Conservation (phyloP, 441 rosid species). For the Arabidopsis lyrata region DNA sequence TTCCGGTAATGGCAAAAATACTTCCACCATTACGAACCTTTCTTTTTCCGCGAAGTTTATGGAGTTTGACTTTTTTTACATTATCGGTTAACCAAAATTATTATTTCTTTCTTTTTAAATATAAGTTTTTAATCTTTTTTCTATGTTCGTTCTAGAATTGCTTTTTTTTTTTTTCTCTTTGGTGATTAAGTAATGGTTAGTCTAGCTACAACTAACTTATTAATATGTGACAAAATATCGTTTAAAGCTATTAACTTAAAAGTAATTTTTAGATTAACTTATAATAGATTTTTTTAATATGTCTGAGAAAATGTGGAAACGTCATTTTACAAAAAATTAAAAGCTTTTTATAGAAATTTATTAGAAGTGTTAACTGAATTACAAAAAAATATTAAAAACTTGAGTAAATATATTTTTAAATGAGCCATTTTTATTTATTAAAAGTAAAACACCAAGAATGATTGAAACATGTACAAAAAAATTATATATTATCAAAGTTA, state of each 20-base stretch:
- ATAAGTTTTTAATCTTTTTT: neutral
- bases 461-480: neutral
- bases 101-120: neutral
- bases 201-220: neutral
- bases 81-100: slow-evolving; percentile 24
- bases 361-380: too few relatives aligned
- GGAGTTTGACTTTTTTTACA: slow-evolving; percentile 42
- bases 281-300: neutral
- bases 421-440: neutral
- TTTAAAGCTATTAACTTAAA: neutral
- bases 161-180: neutral
- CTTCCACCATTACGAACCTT: slow-evolving; percentile 37
- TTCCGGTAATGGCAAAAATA: slow-evolving; percentile 26
- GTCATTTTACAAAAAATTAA: neutral
- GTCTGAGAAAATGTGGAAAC: neutral
- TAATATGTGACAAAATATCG: neutral
- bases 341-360: too few relatives aligned
- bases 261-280: neutral
- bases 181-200: neutral
- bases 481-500: neutral
- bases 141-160: neutral
- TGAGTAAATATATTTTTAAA: too few relatives aligned
- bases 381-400: too few relatives aligned
- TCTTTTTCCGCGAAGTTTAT: slow-evolving; percentile 41
- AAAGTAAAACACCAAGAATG: neutral